Base-by-base conservation (phyloP, 148 eudicot genomes). In the Fallopia convolvulus region DNA sequence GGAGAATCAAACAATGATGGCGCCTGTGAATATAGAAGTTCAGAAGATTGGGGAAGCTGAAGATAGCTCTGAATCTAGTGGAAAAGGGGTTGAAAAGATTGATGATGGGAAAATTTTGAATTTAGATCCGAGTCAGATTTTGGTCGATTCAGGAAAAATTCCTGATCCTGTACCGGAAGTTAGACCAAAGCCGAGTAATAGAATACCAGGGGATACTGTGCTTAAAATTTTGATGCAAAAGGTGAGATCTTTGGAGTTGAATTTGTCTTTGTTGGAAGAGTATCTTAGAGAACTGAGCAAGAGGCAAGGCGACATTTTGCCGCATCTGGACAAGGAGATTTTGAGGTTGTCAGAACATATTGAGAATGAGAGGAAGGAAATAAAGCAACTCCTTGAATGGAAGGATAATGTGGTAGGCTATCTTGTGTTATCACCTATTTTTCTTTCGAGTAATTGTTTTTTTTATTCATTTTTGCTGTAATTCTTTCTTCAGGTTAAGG, bases 191-290 rank as follows among this genome's bases (percentile, higher is more conserved):
- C 71, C 91, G 50, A 88, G 78, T 81, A 87, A 86, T n/a, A 88
- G 98, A 82, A 82, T 86, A 76, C 96, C 90, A 20, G 89, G 90
- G 42, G 97, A 92, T 79, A 87, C 91, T 18, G 97, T 89, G 72
- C 82, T 94, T 41, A 94, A 92, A 80, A 90, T 94, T 68, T 78
- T 94, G 81, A 83, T 94, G 90, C 98, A 92, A 81, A 94, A 89
- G 80, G 96, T 94, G 65, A 85, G 91, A 80, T 86, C 95, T 63
- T 83, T 94, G 75, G 98, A 94, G 83, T 36, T 85, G 72, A 94
- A 94, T 60, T 83, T 94, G 56, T 88, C 93, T 23, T 78, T 85
- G 12, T 77, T 94, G 80, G 98, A 94, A 85, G 92, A 89, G 80
- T 92, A 89, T 82, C 80, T 94, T 42, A 87, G 86, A 85, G 90